A percentile compares a stretch with the other conserved stretches of the same genome.
phyloP scores from a whole-genome alignment of 306 rosid genomes.

The Morella rubra region DNA sequence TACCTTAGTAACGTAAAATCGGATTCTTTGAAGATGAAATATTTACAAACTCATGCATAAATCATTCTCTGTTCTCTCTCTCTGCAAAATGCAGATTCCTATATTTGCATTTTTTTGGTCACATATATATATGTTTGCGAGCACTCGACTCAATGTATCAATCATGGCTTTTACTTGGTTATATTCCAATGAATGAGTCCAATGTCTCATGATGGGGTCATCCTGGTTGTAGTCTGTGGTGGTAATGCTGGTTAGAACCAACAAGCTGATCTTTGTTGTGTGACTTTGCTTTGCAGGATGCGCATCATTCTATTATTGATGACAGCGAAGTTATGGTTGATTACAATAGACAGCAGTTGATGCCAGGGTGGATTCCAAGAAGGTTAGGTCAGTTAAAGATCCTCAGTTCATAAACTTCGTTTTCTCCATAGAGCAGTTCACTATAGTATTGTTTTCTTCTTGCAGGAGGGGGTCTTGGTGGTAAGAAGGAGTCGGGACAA shows the following conservation, averaged over 20 bases:
- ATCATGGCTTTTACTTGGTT: background rate
- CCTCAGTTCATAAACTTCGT: conserved; percentile 24
- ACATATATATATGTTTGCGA: background rate
- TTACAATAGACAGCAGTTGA: conserved; percentile 78
- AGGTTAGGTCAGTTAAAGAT: conserved; percentile 69
- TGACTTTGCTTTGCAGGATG: conserved; percentile 57
- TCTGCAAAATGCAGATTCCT: background rate
- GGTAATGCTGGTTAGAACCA: background rate
- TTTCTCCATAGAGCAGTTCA: conserved; percentile 11
- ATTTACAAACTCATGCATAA: background rate
- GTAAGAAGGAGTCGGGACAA: conserved; percentile 96
- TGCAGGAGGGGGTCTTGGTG: conserved; percentile 92
- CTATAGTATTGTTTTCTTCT: conserved; percentile 17
- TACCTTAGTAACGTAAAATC: background rate
- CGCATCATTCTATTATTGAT: conserved; percentile 77
- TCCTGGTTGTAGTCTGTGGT: conserved; percentile 12
- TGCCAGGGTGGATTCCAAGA: conserved; percentile 98
- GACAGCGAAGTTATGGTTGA: conserved; percentile 80
- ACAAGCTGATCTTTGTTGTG: conserved; percentile 5
- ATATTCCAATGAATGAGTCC: background rate
- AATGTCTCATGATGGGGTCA: conserved; percentile 10
- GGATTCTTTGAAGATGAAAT: too few species aligned
- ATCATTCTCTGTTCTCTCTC: background rate
- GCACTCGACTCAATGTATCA: background rate
- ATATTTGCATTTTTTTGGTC: background rate